Base-by-base conservation (phyloP, 768 basidiomycete genomes). In the Chalciporus chontae region DNA sequence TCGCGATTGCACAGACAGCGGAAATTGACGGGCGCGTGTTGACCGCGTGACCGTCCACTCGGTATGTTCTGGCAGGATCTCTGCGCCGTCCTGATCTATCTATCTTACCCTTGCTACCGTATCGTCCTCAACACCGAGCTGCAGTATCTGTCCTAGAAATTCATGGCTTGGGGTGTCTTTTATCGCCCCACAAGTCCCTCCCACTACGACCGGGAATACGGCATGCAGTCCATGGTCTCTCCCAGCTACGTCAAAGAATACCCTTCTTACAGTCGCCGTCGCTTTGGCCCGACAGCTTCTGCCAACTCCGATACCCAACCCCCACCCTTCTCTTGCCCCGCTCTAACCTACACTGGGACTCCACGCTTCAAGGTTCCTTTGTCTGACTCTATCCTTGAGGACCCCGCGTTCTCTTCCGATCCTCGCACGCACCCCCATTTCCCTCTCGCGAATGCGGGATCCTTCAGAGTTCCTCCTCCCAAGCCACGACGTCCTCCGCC, bases 381-480 rank as follows among this genome's bases (percentile, higher is more conserved):
- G 65, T 44, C 69, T 17, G 52, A 45, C 59, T 53, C 68, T 6
- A 21, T 75, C 4, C 70, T 73, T 45, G 71, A 77, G 58, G 78
- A 80, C 56, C 81, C 80, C 43, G 81, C 81, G 0, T 83, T 83
- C 70, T 81, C 81, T 54, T 55, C 74, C 45, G 76, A 81, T 67
- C 82, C 81, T 15, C 69, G 69, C 46, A 59, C 70, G 4, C 70
- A 84, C 64, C 82, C 80, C 2, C 73, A 66, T 53, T 64, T 69
- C 27, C 48, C 61, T 24, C 55, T 56, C 40, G 40, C 56, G 7
- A 48, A 58, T 57, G 53, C 56, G 11, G 13, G 49, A 21, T 53
- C 53, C 4, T 60, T 40, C 49, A 60, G 40, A 41, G 32, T 50
- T 1, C 64, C 63, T 63, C 69, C 58, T 53, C 51, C 61, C 63